Percentiles rank a stretch among this genome's conserved stretches.
These are phyloP conservation scores for Obelidium mucronatum DNA, from an alignment of 192 early-diverging fungal species.

Conservation along the genomic window DNA sequence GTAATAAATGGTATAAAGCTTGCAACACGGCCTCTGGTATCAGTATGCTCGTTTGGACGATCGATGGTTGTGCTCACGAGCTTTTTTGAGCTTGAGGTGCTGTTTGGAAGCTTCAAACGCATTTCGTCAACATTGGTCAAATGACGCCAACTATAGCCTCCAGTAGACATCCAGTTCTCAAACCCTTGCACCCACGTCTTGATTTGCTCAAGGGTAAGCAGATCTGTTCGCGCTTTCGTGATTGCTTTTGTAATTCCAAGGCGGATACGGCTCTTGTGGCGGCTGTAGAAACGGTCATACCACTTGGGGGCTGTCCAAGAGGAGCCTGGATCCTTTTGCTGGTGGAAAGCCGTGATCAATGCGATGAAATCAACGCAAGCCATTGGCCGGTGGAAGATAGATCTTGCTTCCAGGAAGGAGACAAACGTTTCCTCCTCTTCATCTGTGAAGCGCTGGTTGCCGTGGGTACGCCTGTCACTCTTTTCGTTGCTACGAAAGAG, in stretches of 20 bases:
- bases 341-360: not conserved
- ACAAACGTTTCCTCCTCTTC: conserved; percentile 2
- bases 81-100: not conserved
- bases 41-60: not conserved
- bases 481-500: not conserved
- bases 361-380: not conserved
- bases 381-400: not conserved
- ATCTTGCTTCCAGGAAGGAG: not conserved
- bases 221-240: not conserved
- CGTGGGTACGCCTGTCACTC: not conserved
- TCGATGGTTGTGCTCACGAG: not conserved
- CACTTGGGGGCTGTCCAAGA: not conserved
- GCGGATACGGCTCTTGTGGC: not conserved
- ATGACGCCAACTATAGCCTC: not conserved
- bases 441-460: conserved; percentile 13
- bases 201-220: not conserved
- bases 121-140: conserved; percentile 14
- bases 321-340: not conserved
- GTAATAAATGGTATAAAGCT: conserved; percentile 3
- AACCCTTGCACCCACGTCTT: not conserved
- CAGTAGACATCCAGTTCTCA: not conserved
- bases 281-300: not conserved
- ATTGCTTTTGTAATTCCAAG: not conserved
- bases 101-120: not conserved
- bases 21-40: not conserved